A percentile compares a stretch with the other conserved stretches of the same genome.
Evolutionary conservation across 23 red algal species (phyloP).

Genomic region (Rhodosorus marinus): DNA sequence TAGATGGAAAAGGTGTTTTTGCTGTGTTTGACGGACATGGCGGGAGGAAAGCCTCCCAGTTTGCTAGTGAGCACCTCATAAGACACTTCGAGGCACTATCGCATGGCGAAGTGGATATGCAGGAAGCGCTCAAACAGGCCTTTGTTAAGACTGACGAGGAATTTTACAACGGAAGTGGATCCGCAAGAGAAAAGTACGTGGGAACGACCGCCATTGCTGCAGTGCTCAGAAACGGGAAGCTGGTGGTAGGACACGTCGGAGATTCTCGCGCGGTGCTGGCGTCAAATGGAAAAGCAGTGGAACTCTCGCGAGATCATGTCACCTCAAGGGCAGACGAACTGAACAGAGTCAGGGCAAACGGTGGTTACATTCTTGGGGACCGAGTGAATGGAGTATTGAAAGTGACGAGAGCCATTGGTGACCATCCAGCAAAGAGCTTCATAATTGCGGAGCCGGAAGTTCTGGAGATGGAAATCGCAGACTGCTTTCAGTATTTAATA

Average conservation of each 20-base stretch:
- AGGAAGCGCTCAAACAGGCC: background rate
- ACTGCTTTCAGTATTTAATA: conserved; percentile 5
- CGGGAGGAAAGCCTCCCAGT: conserved; percentile 4
- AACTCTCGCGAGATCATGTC: conserved; percentile 9
- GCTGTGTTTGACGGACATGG: conserved; percentile 27
- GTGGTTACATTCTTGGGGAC: conserved; percentile 28
- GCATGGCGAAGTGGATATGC: background rate
- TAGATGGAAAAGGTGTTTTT: too few species aligned
- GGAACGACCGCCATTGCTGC: conserved; percentile 14
- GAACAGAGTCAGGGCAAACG: conserved; percentile 21
- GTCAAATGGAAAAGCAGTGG: background rate
- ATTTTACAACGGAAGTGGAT: background rate
- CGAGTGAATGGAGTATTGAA: conserved; percentile 47
- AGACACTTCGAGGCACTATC: background rate
- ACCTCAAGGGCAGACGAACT: conserved; percentile 13
- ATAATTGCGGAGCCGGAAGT: conserved; percentile 41
- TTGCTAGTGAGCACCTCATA: conserved; percentile 2
- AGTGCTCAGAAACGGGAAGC: background rate
- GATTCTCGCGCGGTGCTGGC: conserved; percentile 25
- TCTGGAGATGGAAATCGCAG: background rate
- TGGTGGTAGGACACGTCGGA: conserved; percentile 46
- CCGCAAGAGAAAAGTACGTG: background rate
- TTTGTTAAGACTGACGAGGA: background rate
- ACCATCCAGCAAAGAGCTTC: conserved; percentile 21
- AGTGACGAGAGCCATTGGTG: conserved; percentile 56